Conservation (phyloP, 2,329 filamentous ascomycete species). For the Penicillium sp. region DNA sequence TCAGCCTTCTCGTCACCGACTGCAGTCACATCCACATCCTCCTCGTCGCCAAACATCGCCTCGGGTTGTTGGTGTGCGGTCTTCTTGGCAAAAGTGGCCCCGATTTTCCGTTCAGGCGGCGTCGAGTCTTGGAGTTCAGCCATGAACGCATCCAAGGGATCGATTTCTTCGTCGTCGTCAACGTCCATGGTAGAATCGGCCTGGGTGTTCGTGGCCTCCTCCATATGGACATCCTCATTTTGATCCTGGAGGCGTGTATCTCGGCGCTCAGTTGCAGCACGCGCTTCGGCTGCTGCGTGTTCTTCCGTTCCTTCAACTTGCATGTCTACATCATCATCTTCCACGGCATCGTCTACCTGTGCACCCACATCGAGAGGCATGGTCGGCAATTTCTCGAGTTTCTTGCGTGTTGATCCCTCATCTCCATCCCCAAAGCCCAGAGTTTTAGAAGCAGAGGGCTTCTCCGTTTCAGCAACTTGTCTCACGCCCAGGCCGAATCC, state of each 20-base stretch:
- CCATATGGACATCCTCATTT: constrained; percentile 49
- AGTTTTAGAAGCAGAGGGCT: constrained; percentile 68
- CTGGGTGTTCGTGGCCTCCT: constrained; percentile 42
- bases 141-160: constrained; percentile 98
- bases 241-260: constrained; percentile 62
- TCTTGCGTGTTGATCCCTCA: constrained; percentile 81
- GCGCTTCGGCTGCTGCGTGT: constrained; percentile 79
- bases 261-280: constrained; percentile 81
- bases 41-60: constrained; percentile 81
- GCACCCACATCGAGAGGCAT: constrained; percentile 66
- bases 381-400: constrained; percentile 85
- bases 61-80: constrained; percentile 68
- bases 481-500: constrained; percentile 79
- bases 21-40: constrained; percentile 67
- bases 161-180: constrained; percentile 62
- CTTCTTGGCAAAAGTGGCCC: constrained; percentile 43
- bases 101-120: constrained; percentile 42
- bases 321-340: constrained; percentile 72
- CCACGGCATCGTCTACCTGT: constrained; percentile 60
- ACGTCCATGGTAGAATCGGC: constrained; percentile 39
- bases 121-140: constrained; percentile 60
- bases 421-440: constrained; percentile 87
- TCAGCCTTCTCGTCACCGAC: constrained; percentile 63
- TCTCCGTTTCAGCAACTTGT: constrained; percentile 63
- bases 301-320: constrained; percentile 81